Evolutionary conservation across 2,329 filamentous ascomycete species (phyloP), one percentile per base, ranked within the genome.

Genomic region (Ophiocordyceps australis): DNA sequence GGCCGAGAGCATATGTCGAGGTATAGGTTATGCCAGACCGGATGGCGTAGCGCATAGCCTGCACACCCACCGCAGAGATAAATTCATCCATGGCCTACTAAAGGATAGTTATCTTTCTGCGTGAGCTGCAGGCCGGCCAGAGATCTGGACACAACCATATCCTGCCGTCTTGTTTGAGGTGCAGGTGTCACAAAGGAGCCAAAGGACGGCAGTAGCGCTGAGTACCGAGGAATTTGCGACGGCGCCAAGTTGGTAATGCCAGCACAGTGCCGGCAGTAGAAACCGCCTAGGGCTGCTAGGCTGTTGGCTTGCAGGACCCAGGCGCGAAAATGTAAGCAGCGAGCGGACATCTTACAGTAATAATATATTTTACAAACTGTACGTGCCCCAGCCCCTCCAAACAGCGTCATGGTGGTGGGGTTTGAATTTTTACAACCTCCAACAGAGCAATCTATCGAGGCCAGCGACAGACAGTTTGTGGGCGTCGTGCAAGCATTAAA

Each of bases 31-130:
- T 74, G 25, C 83, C 83, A 12, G 82, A 85, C 25, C 79, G 64
- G 40, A 94, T 85, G 45, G 83, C 83, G 65, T 89, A 91, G 54
- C 82, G 92, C 65, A 91, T 75, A 25, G 81, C 80, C 54, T 91
- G 81, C 25, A 57, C 49, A 33, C 64, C 64, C 30, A 71, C 45
- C 23, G 52, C 49, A 25, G 57, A 42, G 30, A 71, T 50, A 33
- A 71, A 59, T 28, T 60, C 60, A 46, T 92, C 82, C 82, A 92
- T 91, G 36, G 24, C 32, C 6, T 14, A 14, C n/a, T 9, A 23
- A 15, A n/a, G n/a, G 13, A 11, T 8, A n/a, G n/a, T 14, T 14
- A n/a, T 9, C 14, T 21, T 14, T 23, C n/a, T 15, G 17, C 14
- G 17, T 14, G 17, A 15, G 14, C 9, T 14, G 25, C 12, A 12